Evolutionary conservation across 1,139 yeast genomes (phyloP).

Genomic region (Candida buenavistaensis): DNA sequence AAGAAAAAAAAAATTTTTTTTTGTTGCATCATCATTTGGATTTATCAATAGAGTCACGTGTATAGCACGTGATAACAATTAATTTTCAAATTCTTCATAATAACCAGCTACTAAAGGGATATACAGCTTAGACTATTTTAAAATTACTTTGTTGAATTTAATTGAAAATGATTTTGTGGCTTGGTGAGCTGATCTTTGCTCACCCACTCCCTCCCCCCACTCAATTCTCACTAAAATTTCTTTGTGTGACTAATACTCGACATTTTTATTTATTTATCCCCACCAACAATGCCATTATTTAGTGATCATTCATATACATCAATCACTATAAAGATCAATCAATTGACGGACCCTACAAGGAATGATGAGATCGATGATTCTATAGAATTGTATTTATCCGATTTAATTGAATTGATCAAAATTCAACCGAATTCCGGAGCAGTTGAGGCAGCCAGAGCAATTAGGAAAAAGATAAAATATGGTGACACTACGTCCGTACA

Average conservation of each 20-base stretch:
- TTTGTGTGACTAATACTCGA: too few species aligned
- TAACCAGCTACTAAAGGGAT: too few species aligned
- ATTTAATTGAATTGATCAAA: slow-evolving; percentile 39
- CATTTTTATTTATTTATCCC: too few species aligned
- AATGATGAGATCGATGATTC: slow-evolving; percentile 37
- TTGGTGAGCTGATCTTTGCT: too few species aligned
- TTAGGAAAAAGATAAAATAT: slow-evolving; percentile 84
- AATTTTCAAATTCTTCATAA: too few species aligned
- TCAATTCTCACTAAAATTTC: too few species aligned
- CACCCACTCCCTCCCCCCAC: neutral
- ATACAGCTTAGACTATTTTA: too few species aligned
- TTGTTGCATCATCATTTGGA: too few species aligned
- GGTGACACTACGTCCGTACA: slow-evolving; percentile 63
- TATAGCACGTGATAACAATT: too few species aligned
- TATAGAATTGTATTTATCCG: slow-evolving; percentile 37
- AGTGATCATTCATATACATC: slow-evolving; percentile 43
- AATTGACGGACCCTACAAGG: slow-evolving; percentile 34
- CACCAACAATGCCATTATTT: slow-evolving; percentile 40
- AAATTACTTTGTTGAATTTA: too few species aligned
- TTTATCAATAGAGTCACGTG: too few species aligned
- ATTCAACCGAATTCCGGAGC: slow-evolving; percentile 49
- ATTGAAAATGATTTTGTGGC: too few species aligned
- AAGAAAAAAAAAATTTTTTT: neutral
- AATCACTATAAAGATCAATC: slow-evolving; percentile 46
- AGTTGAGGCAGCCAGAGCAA: slow-evolving; percentile 84